Percentiles rank a stretch among this genome's conserved stretches.
phyloP scores from a whole-genome alignment of 2,329 filamentous ascomycete genomes.

The Alternaria novae-zelandiae region DNA sequence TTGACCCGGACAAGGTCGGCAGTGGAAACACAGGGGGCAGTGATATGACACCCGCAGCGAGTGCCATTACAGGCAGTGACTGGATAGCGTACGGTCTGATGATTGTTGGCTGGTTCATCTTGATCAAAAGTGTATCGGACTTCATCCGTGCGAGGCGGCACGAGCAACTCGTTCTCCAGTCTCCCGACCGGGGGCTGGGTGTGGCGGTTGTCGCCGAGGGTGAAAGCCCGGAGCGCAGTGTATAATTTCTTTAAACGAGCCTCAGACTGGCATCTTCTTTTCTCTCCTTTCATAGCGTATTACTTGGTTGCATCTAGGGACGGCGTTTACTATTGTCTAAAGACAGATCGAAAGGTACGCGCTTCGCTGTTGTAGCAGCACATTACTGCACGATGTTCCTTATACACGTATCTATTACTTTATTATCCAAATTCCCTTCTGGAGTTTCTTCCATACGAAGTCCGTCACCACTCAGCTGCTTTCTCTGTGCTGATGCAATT shows the following conservation, averaged over 20 bases:
- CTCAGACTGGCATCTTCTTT: conserved; percentile 13
- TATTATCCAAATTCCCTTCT: not conserved
- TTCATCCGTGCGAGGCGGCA: conserved; percentile 87
- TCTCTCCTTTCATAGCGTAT: conserved; percentile 8
- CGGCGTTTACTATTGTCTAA: not conserved
- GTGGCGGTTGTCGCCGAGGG: conserved; percentile 87
- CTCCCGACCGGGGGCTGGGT: conserved; percentile 84
- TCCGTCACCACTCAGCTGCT: not conserved
- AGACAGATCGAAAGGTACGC: not conserved
- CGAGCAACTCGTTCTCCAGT: conserved; percentile 91
- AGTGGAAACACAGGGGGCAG: conserved; percentile 34
- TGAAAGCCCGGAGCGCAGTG: conserved; percentile 73
- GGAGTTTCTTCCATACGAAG: not conserved
- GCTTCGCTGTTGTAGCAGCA: conserved; percentile 2
- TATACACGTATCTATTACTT: not conserved
- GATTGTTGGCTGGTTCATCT: conserved; percentile 97
- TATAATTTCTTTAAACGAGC: conserved; percentile 33
- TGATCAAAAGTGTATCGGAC: conserved; percentile 92
- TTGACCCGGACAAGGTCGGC: conserved; percentile 74
- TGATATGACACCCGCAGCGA: conserved; percentile 45
- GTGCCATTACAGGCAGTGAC: conserved; percentile 74
- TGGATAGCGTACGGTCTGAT: conserved; percentile 93
- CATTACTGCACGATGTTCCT: conserved; percentile 8
- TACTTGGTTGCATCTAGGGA: conserved; percentile 11
- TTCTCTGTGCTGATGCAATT: not conserved